Conservation (phyloP, 2,329 filamentous ascomycete species). For the Trichophyton mentagrophytes region DNA sequence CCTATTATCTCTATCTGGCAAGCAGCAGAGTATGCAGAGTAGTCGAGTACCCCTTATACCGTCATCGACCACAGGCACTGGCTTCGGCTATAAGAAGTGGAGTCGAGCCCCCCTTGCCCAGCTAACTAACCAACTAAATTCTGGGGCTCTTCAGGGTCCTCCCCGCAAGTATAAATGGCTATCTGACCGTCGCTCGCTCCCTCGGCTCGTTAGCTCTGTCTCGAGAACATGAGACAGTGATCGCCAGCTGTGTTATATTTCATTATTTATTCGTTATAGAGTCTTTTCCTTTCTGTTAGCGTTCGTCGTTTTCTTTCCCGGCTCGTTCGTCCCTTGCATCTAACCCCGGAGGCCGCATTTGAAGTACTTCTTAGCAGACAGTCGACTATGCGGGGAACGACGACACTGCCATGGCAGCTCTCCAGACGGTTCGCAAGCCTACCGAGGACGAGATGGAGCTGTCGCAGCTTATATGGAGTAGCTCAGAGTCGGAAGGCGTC, state of each 20-base stretch:
- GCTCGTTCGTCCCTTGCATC: not conserved
- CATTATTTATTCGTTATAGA: not conserved
- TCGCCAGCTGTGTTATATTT: no score
- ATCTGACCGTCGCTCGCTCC: not conserved
- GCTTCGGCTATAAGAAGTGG: not conserved
- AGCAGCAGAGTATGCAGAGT: no score
- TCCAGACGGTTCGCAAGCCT: not conserved
- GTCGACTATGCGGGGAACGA: conserved; percentile 1
- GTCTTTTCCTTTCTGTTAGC: not conserved
- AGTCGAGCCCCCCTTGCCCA: not conserved
- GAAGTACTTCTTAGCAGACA: not conserved
- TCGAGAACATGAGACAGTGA: no score
- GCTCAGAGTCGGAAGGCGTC: conserved; percentile 15
- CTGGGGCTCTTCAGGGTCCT: not conserved
- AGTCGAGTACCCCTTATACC: not conserved
- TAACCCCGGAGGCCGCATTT: no score
- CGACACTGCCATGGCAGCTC: not conserved
- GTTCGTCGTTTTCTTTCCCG: not conserved
- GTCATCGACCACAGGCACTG: not conserved
- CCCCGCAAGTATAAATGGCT: not conserved
- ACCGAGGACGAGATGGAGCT: not conserved
- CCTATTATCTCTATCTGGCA: no score
- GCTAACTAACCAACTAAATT: not conserved
- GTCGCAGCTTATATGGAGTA: not conserved
- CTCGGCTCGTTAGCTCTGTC: no score